Conservation (phyloP, 2,329 filamentous ascomycete species). For the Neocatenulostroma microsporum region DNA sequence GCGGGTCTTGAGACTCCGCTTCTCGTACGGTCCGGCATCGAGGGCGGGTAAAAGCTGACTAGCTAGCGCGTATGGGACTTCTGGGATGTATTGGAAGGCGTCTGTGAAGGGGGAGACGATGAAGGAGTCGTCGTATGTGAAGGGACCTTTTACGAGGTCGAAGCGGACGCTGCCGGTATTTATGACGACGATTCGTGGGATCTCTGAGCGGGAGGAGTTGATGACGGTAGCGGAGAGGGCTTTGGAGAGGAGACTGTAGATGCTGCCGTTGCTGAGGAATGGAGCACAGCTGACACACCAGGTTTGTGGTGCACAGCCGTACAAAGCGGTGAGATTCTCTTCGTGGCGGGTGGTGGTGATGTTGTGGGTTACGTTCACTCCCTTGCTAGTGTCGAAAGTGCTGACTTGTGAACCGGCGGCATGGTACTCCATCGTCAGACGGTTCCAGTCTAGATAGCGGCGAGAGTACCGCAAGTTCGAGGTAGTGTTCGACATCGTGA, state of each 20-base stretch:
- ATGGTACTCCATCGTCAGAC: conserved; percentile 58
- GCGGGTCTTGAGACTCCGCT: conserved; percentile 25
- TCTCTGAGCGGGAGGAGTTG: conserved; percentile 39
- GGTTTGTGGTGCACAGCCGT: conserved; percentile 48
- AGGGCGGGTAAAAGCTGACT: conserved; percentile 35
- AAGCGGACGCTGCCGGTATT: conserved; percentile 57
- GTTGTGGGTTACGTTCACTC: conserved; percentile 39
- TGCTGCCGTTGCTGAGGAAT: conserved; percentile 45
- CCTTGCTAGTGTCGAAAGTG: conserved; percentile 45
- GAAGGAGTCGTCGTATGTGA: conserved; percentile 48
- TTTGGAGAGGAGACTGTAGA: conserved; percentile 47
- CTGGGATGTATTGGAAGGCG: conserved; percentile 46
- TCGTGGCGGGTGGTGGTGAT: conserved; percentile 46
- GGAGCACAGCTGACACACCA: conserved; percentile 53
- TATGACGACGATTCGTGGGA: conserved; percentile 49
- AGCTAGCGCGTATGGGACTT: conserved; percentile 45
- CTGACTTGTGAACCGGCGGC: conserved; percentile 42
- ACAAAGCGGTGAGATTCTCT: conserved; percentile 46
- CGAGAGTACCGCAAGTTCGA: conserved; percentile 41
- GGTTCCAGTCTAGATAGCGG: conserved; percentile 62
- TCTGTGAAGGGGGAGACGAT: conserved; percentile 52
- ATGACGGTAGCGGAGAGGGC: conserved; percentile 48
- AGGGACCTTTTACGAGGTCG: conserved; percentile 55
- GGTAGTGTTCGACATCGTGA: conserved; percentile 17
- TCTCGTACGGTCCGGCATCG: conserved; percentile 37